Conservation (phyloP, 805 yeast species). For the Candida namnaoensis region DNA sequence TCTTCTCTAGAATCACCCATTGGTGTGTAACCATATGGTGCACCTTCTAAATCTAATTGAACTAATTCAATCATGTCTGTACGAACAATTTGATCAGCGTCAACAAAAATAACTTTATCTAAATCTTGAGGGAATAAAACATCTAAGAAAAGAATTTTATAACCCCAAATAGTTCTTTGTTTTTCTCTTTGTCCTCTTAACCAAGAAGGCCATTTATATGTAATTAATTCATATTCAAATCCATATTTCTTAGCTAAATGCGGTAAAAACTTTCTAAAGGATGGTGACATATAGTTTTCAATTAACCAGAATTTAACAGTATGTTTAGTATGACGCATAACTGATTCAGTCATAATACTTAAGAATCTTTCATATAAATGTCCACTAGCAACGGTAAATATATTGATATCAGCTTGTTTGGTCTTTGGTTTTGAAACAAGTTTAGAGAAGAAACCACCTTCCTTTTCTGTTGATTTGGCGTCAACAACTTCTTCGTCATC, state of each 20-base stretch:
- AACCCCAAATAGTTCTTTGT: constrained; percentile 81
- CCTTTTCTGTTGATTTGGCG: constrained; percentile 4
- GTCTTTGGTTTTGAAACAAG: constrained; percentile 5
- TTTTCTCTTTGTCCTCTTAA: constrained; percentile 68
- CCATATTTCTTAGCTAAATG: constrained; percentile 45
- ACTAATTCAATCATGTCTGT: constrained; percentile 64
- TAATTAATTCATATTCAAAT: constrained; percentile 68
- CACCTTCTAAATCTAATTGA: constrained; percentile 63
- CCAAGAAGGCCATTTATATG: constrained; percentile 93
- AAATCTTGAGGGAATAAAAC: constrained; percentile 76
- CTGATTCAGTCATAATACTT: constrained; percentile 75
- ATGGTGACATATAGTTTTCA: constrained; percentile 71
- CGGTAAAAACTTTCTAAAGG: constrained; percentile 55
- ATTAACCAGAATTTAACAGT: constrained; percentile 80
- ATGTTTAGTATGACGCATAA: constrained; percentile 53
- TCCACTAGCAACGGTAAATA: constrained; percentile 80
- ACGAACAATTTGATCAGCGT: constrained; percentile 77
- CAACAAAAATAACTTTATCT: constrained; percentile 73
- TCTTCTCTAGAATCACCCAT: constrained; percentile 77
- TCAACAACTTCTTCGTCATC: constrained; percentile 5
- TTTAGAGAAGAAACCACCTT: constrained; percentile 8
- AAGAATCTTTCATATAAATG: constrained; percentile 67
- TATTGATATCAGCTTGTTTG: constrained; percentile 56
- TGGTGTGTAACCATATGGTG: constrained; percentile 82
- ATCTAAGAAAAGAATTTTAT: constrained; percentile 79